Base-by-base conservation (phyloP, 139 green algal species). In the Auxenochlorella protothecoides region DNA sequence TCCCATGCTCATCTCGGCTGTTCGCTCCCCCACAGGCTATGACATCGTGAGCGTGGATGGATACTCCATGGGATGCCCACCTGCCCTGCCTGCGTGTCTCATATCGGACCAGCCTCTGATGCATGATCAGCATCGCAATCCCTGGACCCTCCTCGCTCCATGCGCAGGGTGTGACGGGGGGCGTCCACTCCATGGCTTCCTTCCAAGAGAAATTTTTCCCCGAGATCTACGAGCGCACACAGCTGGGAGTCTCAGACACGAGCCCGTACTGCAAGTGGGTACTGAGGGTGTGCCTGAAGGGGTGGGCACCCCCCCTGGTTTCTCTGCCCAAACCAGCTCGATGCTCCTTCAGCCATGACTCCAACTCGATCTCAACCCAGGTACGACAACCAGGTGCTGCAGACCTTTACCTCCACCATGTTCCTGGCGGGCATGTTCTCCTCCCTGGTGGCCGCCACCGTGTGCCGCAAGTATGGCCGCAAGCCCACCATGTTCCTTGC, bases 391-490 rank as follows among this genome's bases (percentile, higher is more conserved):
- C 79, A 85, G 53, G 76, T 72, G 16, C 81, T 91, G 65, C 81
- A 90, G 74, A 80, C 87, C 61, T 92, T 91, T 70, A 89, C 81
- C 0, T 87, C 83, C 54, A 84, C 75, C 63, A 80, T 92, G n/a
- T 92, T 89, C 71, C 66, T 89, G 7, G 55, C 54, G n/a, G 74
- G 74, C n/a, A 53, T 72, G 2, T 63, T 80, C 44, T 69, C 74
- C n/a, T 68, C 70, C 9, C 16, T 84, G 4, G 55, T 62, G 3
- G 80, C 77, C 2, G 72, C 69, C 5, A 59, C 59, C 11, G 72
- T 70, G 4, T 74, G 69, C 6, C 65, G 66, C 44, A 14, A 56
- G 7, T 84, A 66, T 44, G 85, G 85, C 9, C 79, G 85, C 55
- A 80, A 80, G 68, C n/a, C 52, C 5, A 81, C 74, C 66, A 89